Conservation (phyloP, 805 yeast genomes). For the Zygosaccharomyces gambellarensis region DNA sequence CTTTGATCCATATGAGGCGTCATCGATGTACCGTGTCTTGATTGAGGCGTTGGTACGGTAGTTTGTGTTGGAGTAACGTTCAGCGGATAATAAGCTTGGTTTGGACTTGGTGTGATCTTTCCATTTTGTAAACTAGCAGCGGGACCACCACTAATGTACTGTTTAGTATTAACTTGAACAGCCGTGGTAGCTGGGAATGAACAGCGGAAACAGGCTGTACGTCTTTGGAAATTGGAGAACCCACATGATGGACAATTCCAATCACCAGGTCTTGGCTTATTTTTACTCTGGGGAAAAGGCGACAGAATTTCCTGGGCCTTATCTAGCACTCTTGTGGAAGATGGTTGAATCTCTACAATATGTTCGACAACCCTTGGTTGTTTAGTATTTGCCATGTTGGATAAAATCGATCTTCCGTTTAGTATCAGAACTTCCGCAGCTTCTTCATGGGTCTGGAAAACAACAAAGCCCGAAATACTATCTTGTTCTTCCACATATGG, state of each 20-base stretch:
- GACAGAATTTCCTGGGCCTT: slow-evolving; percentile 75
- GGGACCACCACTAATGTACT: slow-evolving; percentile 15
- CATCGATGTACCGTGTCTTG: slow-evolving; percentile 12
- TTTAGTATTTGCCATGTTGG: slow-evolving; percentile 34
- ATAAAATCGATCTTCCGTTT: slow-evolving; percentile 59
- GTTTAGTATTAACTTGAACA: slow-evolving; percentile 43
- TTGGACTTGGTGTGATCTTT: slow-evolving; percentile 6
- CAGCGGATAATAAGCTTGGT: slow-evolving; percentile 5
- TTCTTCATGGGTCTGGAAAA: slow-evolving; percentile 79
- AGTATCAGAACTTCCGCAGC: slow-evolving; percentile 72
- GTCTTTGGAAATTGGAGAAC: slow-evolving; percentile 86
- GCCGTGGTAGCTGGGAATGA: slow-evolving; percentile 80
- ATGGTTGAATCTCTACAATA: slow-evolving; percentile 81
- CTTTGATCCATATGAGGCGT: slow-evolving; percentile 12
- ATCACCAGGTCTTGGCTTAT: slow-evolving; percentile 93
- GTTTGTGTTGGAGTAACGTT: slow-evolving; percentile 4
- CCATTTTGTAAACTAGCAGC: slow-evolving; percentile 14
- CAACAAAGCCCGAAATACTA: slow-evolving; percentile 73
- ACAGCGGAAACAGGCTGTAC: slow-evolving; percentile 91
- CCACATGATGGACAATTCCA: slow-evolving; percentile 99
- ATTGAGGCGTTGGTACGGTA: slow-evolving; percentile 2
- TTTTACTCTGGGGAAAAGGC: slow-evolving; percentile 80
- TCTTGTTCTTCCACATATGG: slow-evolving; percentile 42
- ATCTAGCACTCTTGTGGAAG: slow-evolving; percentile 71
- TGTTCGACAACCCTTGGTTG: slow-evolving; percentile 46